Percentiles rank a stretch among this genome's conserved stretches.
phyloP scores from a whole-genome alignment of 768 basidiomycete species.

The Artomyces pyxidatus region DNA sequence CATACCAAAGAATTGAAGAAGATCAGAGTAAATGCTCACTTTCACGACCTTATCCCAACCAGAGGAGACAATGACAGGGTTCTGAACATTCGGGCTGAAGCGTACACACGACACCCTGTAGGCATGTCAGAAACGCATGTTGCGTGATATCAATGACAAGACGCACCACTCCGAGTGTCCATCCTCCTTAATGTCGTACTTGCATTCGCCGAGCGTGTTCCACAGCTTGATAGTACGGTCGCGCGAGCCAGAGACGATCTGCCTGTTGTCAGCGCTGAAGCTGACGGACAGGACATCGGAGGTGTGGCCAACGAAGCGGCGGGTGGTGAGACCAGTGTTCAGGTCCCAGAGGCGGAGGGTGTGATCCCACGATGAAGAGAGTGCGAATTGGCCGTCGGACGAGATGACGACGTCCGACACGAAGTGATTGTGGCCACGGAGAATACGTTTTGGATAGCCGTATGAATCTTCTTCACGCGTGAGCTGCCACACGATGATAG shows the following conservation, averaged over 20 bases:
- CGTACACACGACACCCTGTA: conserved; percentile 96
- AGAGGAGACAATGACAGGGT: conserved; percentile 97
- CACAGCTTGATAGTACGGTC: conserved; percentile 98
- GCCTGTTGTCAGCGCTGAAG: conserved; percentile 99
- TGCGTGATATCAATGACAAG: background rate
- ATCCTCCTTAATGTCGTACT: conserved; percentile 98
- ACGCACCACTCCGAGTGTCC: conserved; percentile 89
- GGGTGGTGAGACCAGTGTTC: conserved; percentile 93
- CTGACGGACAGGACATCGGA: conserved; percentile 98
- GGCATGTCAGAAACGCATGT: background rate
- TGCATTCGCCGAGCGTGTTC: conserved; percentile 99
- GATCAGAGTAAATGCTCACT: conserved; percentile 41
- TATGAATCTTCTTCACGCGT: conserved; percentile 88
- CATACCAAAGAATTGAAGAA: conserved; percentile 19
- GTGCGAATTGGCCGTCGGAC: conserved; percentile 98
- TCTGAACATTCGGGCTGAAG: conserved; percentile 95
- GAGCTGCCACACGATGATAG: conserved; percentile 98
- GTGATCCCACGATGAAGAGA: conserved; percentile 99
- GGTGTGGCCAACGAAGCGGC: conserved; percentile 96
- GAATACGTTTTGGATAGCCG: conserved; percentile 95
- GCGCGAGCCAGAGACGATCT: conserved; percentile 97
- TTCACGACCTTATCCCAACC: conserved; percentile 99
- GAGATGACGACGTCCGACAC: conserved; percentile 98
- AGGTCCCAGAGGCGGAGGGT: conserved; percentile 99
- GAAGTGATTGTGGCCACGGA: conserved; percentile 99